phyloP scores from a whole-genome alignment of 2,329 filamentous ascomycete genomes.

The Magnaporthiopsis rhizophila region DNA sequence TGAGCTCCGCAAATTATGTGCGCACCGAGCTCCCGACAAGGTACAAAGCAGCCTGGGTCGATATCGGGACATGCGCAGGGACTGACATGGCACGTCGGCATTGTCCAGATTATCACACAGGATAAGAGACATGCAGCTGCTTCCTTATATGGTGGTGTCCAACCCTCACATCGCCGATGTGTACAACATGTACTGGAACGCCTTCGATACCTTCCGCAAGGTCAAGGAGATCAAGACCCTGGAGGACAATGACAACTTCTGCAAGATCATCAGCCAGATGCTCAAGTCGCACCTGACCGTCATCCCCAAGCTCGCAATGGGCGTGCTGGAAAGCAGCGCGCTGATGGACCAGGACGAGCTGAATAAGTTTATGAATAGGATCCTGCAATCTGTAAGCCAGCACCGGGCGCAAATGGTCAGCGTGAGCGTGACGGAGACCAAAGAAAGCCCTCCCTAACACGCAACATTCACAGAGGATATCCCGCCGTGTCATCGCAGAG shows the following conservation, averaged over 20 bases:
- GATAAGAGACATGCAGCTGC: conserved; percentile 91
- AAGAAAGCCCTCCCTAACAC: background rate
- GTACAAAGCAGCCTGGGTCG: conserved; percentile 31
- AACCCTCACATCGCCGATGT: conserved; percentile 91
- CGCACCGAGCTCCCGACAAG: conserved; percentile 86
- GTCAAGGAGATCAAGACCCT: conserved; percentile 75
- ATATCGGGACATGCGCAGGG: background rate
- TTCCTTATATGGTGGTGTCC: conserved; percentile 93
- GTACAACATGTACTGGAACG: conserved; percentile 92
- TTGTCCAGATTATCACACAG: conserved; percentile 72
- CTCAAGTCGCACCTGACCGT: conserved; percentile 84
- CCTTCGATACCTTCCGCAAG: conserved; percentile 86
- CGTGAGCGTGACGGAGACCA: background rate
- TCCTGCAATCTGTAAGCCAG: conserved; percentile 69
- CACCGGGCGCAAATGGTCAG: background rate
- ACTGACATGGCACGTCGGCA: background rate
- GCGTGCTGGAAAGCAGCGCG: conserved; percentile 81
- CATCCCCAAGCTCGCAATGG: conserved; percentile 90
- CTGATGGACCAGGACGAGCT: conserved; percentile 74
- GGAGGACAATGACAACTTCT: conserved; percentile 85
- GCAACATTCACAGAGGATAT: conserved; percentile 64
- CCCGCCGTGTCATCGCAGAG: conserved; percentile 90
- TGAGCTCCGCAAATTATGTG: conserved; percentile 96
- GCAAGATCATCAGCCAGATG: conserved; percentile 69
- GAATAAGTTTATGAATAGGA: conserved; percentile 91